These are phyloP conservation scores for Flaveria trinervia DNA, from an alignment of 129 eudicot genomes.

Conservation along the genomic window DNA sequence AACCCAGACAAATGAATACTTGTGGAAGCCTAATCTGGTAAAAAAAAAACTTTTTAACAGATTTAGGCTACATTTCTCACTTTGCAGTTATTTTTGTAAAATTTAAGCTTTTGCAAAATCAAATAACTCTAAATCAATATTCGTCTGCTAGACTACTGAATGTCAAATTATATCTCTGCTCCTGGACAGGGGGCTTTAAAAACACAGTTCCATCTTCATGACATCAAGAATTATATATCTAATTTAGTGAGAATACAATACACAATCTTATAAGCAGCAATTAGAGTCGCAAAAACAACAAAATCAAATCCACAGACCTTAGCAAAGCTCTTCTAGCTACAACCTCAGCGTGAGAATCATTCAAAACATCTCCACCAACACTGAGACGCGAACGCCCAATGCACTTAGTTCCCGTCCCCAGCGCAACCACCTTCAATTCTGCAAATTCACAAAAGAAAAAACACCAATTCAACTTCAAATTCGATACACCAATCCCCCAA, in stretches of 20 bases:
- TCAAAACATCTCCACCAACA: conserved; percentile 75
- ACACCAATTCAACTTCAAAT: neutral
- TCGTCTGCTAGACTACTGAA: conserved; percentile 3
- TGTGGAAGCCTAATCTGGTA: neutral
- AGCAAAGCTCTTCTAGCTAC: conserved; percentile 86
- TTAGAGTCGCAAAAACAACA: neutral
- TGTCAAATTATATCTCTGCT: neutral
- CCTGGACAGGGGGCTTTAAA: neutral
- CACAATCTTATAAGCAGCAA: neutral
- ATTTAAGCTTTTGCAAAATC: neutral
- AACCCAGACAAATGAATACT: neutral
- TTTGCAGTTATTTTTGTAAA: neutral
- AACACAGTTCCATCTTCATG: neutral
- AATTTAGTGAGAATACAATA: neutral
- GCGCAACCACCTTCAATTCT: conserved; percentile 79
- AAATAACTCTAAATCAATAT: neutral
- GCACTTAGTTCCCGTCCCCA: conserved; percentile 98
- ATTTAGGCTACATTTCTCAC: neutral
- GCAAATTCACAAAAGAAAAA: neutral
- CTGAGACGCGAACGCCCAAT: conserved; percentile 69
- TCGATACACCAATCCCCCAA: conserved; percentile 1
- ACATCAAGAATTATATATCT: neutral
- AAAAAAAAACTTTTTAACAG: neutral
- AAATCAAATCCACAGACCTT: conserved; percentile 45
- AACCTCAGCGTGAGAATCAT: conserved; percentile 94